phyloP scores from a whole-genome alignment of 495 filamentous ascomycete species.

The Xanthoparmelia taractica region DNA sequence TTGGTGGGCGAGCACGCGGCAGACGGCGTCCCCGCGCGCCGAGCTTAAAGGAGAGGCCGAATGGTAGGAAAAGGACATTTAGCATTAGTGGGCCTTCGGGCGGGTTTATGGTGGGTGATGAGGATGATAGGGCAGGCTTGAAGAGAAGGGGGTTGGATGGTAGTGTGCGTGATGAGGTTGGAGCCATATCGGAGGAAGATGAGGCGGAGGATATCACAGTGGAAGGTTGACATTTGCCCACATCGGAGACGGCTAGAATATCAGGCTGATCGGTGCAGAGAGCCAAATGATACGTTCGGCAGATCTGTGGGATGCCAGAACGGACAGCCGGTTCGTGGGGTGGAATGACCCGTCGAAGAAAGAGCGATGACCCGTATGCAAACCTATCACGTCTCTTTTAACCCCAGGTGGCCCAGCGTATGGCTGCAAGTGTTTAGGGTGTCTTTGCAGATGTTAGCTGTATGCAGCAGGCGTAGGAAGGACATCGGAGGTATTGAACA shows the following conservation, averaged over 20 bases:
- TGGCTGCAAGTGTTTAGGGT: no score
- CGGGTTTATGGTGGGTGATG: constrained; percentile 7
- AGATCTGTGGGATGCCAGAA: constrained; percentile 17
- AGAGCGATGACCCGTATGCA: constrained; percentile 15
- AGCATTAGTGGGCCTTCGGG: constrained; percentile 30
- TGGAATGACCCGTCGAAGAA: constrained; percentile 4
- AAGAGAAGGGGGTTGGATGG: constrained; percentile 7
- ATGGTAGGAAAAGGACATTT: constrained; percentile 45
- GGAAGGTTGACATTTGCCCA: neutral
- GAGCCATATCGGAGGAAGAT: neutral
- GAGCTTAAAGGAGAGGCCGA: constrained; percentile 53
- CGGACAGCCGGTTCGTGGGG: constrained; percentile 10
- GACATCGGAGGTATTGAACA: neutral
- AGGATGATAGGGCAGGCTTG: constrained; percentile 6
- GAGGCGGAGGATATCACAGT: neutral
- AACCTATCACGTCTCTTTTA: neutral
- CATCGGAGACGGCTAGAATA: neutral
- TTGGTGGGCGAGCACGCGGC: constrained; percentile 59
- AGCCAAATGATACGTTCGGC: constrained; percentile 8
- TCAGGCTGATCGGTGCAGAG: neutral
- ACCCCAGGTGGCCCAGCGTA: neutral
- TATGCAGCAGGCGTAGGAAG: no score
- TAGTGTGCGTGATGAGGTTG: neutral
- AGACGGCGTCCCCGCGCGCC: constrained; percentile 55
- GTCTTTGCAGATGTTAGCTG: neutral